These are phyloP conservation scores for Salvia hispanica DNA, from an alignment of 257 asterid species.

Conservation along the genomic window DNA sequence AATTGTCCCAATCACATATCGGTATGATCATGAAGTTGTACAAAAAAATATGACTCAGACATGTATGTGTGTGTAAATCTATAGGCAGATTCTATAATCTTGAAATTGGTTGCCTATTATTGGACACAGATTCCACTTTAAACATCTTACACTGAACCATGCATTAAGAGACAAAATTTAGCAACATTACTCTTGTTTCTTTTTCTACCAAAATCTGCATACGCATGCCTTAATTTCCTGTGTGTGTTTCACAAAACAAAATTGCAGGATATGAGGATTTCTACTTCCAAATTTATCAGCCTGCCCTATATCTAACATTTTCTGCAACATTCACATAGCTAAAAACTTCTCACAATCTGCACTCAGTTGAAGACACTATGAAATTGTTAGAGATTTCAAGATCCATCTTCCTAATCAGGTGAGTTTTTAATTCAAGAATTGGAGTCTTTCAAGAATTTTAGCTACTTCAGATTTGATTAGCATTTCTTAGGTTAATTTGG, in stretches of 20 bases:
- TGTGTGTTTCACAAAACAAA: constrained; percentile 21
- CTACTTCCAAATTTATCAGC: background rate
- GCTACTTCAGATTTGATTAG: background rate
- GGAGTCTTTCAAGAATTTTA: background rate
- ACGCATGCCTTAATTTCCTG: constrained; percentile 29
- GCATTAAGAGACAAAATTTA: constrained; percentile 1
- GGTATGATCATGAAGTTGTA: constrained; percentile 2
- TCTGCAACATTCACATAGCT: background rate
- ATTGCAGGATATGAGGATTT: constrained; percentile 33
- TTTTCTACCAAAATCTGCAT: constrained; percentile 23
- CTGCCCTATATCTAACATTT: background rate
- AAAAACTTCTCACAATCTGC: background rate
- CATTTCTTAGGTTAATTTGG: background rate
- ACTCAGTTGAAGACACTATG: background rate
- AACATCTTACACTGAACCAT: constrained; percentile 1
- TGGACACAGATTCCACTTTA: background rate
- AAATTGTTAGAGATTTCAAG: background rate
- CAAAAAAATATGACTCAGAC: background rate
- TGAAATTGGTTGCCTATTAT: constrained; percentile 4
- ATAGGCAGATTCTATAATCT: constrained; percentile 2
- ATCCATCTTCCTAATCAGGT: background rate
- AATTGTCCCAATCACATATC: background rate
- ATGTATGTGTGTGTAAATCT: background rate
- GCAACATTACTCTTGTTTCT: constrained; percentile 9
- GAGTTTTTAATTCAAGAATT: background rate